Evolutionary conservation across 2,329 filamentous ascomycete genomes (phyloP), one percentile per base, ranked within the genome.

Genomic region (Exophiala oligosperma): DNA sequence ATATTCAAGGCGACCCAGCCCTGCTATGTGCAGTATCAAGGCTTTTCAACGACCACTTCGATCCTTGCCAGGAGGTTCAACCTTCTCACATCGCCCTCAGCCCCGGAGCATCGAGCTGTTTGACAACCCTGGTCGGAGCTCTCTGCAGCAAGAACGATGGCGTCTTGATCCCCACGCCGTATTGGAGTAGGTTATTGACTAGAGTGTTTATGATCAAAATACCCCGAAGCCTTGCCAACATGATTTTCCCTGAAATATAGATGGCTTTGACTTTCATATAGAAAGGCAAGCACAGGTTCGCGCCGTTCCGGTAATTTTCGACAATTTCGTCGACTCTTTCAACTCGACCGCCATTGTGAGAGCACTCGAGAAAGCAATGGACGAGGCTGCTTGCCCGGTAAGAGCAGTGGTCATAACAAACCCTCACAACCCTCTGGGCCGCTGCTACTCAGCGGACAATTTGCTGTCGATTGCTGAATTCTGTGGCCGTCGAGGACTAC

Each of bases 361-460:
- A 29, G 52, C 52, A 49, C 26, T 54, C 26, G 52, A 54, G 40
- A 37, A 54, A 49, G 29, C 52, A 35, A 26, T 29, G 11, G 17
- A 32, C 40, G 48, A 23, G n/a, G 9, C 52, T 29, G 5, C 11
- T 3, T n/a, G 52, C 12, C 52, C 40, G 4, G 72, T 82, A 14
- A 71, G 72, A 14, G 79, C 72, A 0, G 58, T 84, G 14, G 73
- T 83, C 53, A 70, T 83, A 2, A 78, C 77, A 47, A 72, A 81
- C 52, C 77, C 79, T 2, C 78, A 81, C 50, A 81, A 82, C 54
- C 80, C 80, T 0, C 70, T 82, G 1, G 80, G 80, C 0, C 71
- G 74, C 1, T 79, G 77, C 66, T 79, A 79, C 60, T 56, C 77
- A 3, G 71, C 70, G 2, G 62, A 67, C 2, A 70, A 72, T 2